A percentile compares a stretch with the other conserved stretches of the same genome.
phyloP scores from a whole-genome alignment of 2,329 filamentous ascomycete genomes.

The Colletotrichum sp. region DNA sequence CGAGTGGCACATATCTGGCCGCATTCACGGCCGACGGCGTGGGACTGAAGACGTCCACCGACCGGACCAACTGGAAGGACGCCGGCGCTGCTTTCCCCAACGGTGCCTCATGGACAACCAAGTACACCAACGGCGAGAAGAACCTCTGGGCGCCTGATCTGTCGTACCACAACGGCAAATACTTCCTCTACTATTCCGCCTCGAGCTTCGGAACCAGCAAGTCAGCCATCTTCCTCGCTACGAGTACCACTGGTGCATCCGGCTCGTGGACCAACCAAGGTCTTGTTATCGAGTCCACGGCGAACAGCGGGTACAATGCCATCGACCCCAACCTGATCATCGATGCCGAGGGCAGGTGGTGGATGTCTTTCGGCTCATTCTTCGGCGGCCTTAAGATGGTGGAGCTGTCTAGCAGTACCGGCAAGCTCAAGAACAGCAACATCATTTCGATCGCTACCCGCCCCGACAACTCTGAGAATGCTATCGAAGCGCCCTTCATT shows the following conservation, averaged over 20 bases:
- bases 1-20: slow-evolving; percentile 29
- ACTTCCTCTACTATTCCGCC: slow-evolving; percentile 37
- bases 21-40: slow-evolving; percentile 32
- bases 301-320: slow-evolving; percentile 30
- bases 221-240: slow-evolving; percentile 36
- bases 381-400: slow-evolving; percentile 35
- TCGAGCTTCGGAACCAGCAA: slow-evolving; percentile 31
- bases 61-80: slow-evolving; percentile 34
- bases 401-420: slow-evolving; percentile 27
- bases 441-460: slow-evolving; percentile 30
- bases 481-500: slow-evolving; percentile 35
- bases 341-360: slow-evolving; percentile 31
- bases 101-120: slow-evolving; percentile 34
- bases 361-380: slow-evolving; percentile 37
- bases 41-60: slow-evolving; percentile 34
- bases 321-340: slow-evolving; percentile 35
- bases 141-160: slow-evolving; percentile 61
- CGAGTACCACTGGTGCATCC: slow-evolving; percentile 30
- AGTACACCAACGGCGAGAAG: slow-evolving; percentile 31
- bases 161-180: slow-evolving; percentile 35
- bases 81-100: slow-evolving; percentile 33
- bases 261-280: slow-evolving; percentile 35
- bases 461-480: slow-evolving; percentile 22
- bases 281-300: slow-evolving; percentile 29
- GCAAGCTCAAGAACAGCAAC: slow-evolving; percentile 25